A percentile compares a stretch with the other conserved stretches of the same genome.
Conservation (phyloP, 1,284 basidiomycete genomes). For the Amylostereum chailletii region DNA sequence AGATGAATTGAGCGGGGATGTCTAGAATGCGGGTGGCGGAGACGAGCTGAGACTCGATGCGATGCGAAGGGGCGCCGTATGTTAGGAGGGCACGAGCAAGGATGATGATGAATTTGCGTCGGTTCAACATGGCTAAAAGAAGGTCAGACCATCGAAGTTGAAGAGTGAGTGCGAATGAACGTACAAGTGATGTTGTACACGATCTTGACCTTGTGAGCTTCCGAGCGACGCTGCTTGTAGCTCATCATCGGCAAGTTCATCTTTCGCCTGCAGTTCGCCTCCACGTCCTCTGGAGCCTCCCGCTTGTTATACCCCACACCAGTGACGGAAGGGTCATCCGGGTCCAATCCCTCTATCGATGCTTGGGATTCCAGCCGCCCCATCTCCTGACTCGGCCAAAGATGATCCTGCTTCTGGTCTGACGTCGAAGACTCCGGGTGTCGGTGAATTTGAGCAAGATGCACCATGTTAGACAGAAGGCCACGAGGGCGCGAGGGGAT, state of each 20-base stretch:
- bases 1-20: constrained; percentile 74
- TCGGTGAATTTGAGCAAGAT: neutral
- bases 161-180: constrained; percentile 12
- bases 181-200: constrained; percentile 63
- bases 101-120: constrained; percentile 55
- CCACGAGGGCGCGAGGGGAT: neutral
- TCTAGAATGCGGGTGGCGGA: constrained; percentile 80
- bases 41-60: constrained; percentile 57
- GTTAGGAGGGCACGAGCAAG: constrained; percentile 59
- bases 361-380: neutral
- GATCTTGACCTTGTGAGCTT: constrained; percentile 50
- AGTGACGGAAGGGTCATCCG: constrained; percentile 9
- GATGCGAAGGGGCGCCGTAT: constrained; percentile 63
- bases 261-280: constrained; percentile 28
- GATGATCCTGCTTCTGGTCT: too few species aligned
- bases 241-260: constrained; percentile 47
- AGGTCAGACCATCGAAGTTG: constrained; percentile 9
- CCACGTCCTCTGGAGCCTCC: constrained; percentile 52
- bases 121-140: constrained; percentile 37
- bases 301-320: constrained; percentile 15
- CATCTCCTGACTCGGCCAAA: neutral
- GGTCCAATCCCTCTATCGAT: constrained; percentile 8
- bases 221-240: constrained; percentile 54
- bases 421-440: neutral
- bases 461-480: neutral